A percentile compares a stretch with the other conserved stretches of the same genome.
Evolutionary conservation across 176 grass and related monocot genomes (phyloP).

Genomic region (Juncus inflexus): DNA sequence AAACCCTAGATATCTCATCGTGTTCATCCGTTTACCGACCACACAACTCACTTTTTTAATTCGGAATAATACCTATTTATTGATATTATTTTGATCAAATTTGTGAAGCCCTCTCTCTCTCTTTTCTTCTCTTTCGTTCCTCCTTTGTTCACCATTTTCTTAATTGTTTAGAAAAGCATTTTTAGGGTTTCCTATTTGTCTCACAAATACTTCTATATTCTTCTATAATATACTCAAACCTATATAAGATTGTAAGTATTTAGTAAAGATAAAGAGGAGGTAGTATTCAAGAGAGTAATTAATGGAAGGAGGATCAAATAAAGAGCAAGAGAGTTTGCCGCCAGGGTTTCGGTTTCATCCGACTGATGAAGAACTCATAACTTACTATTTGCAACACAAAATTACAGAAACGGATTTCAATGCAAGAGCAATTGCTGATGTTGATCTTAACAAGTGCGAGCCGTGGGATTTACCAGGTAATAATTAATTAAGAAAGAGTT

Average conservation of each 20-base stretch:
- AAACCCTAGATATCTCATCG: not conserved
- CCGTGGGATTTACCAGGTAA: constrained; percentile 98
- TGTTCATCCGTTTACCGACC: constrained; percentile 1
- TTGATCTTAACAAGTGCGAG: constrained; percentile 96
- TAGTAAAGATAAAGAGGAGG: not conserved
- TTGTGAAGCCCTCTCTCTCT: not conserved
- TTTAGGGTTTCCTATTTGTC: not conserved
- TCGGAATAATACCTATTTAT: not conserved
- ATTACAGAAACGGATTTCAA: constrained; percentile 62
- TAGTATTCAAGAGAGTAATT: constrained; percentile 34
- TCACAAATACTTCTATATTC: not conserved
- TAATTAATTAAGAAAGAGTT: not conserved
- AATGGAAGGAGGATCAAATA: constrained; percentile 31
- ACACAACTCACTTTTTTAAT: not conserved
- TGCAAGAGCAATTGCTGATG: constrained; percentile 83
- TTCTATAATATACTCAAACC: not conserved
- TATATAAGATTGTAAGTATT: constrained; percentile 25
- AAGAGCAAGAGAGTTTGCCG: constrained; percentile 71
- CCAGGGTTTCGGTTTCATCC: constrained; percentile 97
- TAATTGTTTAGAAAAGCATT: not conserved
- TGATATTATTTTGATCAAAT: not conserved
- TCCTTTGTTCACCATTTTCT: not conserved
- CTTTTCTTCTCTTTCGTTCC: not conserved
- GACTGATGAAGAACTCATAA: constrained; percentile 94
- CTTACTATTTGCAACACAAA: constrained; percentile 82